Percentiles rank a stretch among this genome's conserved stretches.
Conservation (phyloP, 2,329 filamentous ascomycete species). For the Arthrobotrys megalospora region DNA sequence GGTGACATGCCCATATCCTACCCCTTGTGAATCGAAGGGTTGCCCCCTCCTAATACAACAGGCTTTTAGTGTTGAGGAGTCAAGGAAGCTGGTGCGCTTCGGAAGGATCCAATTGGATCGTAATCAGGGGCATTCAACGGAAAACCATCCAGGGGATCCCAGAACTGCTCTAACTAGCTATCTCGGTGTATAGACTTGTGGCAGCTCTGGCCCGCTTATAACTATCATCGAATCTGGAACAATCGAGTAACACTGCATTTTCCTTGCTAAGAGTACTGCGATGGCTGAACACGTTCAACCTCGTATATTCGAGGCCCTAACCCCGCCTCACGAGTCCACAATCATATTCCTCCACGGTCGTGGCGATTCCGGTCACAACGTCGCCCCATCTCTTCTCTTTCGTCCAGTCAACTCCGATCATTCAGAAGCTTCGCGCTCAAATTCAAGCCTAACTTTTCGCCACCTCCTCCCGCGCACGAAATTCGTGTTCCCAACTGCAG, state of each 20-base stretch:
- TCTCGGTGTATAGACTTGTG: too few species aligned
- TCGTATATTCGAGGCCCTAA: slow-evolving; percentile 31
- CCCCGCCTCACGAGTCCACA: slow-evolving; percentile 34
- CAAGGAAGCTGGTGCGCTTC: background rate
- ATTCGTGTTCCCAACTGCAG: slow-evolving; percentile 44
- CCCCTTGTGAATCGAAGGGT: too few species aligned
- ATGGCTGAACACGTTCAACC: slow-evolving; percentile 33
- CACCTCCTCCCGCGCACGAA: slow-evolving; percentile 44
- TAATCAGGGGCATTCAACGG: background rate
- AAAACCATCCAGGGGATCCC: background rate
- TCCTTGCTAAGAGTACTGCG: background rate
- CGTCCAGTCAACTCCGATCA: slow-evolving; percentile 22
- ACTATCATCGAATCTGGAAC: too few species aligned
- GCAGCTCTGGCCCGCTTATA: background rate
- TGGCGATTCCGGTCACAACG: slow-evolving; percentile 37
- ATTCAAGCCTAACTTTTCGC: slow-evolving; percentile 23
- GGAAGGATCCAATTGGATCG: background rate
- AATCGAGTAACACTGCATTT: too few species aligned
- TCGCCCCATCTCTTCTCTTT: slow-evolving; percentile 31
- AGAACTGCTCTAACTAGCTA: too few species aligned
- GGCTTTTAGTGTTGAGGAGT: background rate
- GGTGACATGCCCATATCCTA: background rate
- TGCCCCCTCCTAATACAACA: background rate
- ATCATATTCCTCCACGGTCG: slow-evolving; percentile 52
- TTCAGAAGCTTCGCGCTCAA: background rate